Conservation (phyloP, 176 grass and related monocot genomes). For the Aegilops longissima region DNA sequence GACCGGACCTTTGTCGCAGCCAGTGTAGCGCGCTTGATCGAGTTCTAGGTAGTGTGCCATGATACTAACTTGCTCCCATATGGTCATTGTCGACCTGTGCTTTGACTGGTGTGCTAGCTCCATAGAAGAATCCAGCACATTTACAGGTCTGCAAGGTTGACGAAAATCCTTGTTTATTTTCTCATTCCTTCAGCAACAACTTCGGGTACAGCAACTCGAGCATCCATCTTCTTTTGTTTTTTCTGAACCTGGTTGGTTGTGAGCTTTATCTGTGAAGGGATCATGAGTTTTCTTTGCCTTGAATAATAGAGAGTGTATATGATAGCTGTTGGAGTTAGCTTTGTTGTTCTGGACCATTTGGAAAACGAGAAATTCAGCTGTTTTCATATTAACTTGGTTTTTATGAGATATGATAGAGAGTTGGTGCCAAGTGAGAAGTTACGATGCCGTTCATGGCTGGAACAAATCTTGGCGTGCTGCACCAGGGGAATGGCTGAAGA, state of each 20-base stretch:
- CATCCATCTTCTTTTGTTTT: background rate
- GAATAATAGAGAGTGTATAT: background rate
- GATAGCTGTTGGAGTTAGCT: background rate
- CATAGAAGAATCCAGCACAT: background rate
- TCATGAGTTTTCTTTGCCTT: background rate
- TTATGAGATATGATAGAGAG: background rate
- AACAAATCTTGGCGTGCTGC: background rate
- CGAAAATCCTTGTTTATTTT: background rate
- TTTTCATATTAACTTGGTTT: background rate
- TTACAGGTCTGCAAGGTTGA: background rate
- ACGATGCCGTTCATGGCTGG: background rate
- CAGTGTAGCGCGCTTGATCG: no score
- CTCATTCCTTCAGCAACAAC: background rate
- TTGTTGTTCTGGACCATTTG: background rate
- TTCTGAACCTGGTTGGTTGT: background rate
- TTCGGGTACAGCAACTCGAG: background rate
- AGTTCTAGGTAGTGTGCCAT: no score
- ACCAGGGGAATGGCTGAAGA: background rate
- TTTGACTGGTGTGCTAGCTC: background rate
- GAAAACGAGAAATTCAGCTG: background rate
- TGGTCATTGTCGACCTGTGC: background rate
- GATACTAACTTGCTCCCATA: no score
- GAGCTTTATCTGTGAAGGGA: background rate
- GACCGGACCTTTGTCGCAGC: background rate
- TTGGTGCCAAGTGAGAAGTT: background rate